Evolutionary conservation across 106 monocot genomes (phyloP), one percentile per base, ranked within the genome.

Genomic region (Dendrobium nobile): DNA sequence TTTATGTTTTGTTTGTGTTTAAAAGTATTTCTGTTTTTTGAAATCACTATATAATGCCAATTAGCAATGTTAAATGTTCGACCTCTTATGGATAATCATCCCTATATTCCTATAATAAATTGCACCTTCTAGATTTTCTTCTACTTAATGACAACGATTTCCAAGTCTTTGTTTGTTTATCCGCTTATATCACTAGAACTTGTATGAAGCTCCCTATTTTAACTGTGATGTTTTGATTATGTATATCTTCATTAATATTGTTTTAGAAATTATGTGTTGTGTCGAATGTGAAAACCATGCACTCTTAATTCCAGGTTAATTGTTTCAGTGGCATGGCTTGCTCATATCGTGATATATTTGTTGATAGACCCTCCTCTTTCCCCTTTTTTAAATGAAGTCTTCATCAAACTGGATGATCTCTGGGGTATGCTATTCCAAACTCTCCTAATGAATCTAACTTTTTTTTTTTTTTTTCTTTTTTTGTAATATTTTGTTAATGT

Each of bases 301-400:
- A 40, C 28, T 26, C 47, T 64, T 78, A 41, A 47, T 81, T 88
- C 72, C 93, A 99, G 99, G 87, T 90, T 95, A 77, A 90, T 99
- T 77, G 80, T 99, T 67, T 99, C 95, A 26, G 85, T 99, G 79
- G 99, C 95, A 81, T 99, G 99, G 99, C 86, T 99, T 89, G 88
- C 77, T 9, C 99, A 99, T 83, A 99, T 99, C 56, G 72, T 99
- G 48, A 93, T 99, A 89, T 99, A 99, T 85, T 80, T 91, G 73
- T 86, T 99, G 89, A 88, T 95, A 15, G 84, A 87, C 77, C 99
- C 99, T 84, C 95, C 95, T 75, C 85, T 95, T 48, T 99, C 92
- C 24, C 81, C 99, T 78, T 99, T 99, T 83, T 80, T 99, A 79
- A 95, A 99, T 84, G 89, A 95, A 85, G 90, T 99, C 48, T 99